These are phyloP conservation scores for Annulohypoxylon moriforme DNA, from an alignment of 495 filamentous ascomycete genomes.

Conservation along the genomic window DNA sequence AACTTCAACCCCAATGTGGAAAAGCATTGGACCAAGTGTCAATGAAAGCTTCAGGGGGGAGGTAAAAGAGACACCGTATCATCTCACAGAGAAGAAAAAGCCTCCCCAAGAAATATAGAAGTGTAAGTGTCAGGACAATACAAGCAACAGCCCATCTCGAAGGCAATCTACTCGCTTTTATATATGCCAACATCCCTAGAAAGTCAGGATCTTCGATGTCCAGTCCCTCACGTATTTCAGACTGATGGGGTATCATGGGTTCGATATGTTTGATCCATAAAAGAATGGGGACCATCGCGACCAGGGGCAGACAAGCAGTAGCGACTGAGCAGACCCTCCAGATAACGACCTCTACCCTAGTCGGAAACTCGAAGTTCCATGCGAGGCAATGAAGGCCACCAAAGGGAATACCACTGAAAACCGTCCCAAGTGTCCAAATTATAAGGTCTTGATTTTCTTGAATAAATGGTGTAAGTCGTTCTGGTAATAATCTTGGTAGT, in stretches of 20 bases:
- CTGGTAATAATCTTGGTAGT: too few relatives aligned
- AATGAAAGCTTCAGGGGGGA: slow-evolving; percentile 2
- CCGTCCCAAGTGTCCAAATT: not conserved
- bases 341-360: not conserved
- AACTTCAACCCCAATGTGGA: slow-evolving; percentile 7
- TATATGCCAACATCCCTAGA: too few relatives aligned
- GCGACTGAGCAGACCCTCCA: not conserved
- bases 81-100: not conserved
- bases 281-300: not conserved
- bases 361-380: not conserved
- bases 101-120: slow-evolving; percentile 3
- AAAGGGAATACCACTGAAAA: not conserved
- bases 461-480: too few relatives aligned
- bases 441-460: not conserved
- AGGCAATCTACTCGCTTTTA: too few relatives aligned
- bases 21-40: slow-evolving; percentile 10
- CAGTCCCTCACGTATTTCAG: too few relatives aligned
- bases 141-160: not conserved
- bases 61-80: slow-evolving; percentile 1
- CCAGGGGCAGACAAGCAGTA: not conserved
- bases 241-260: too few relatives aligned
- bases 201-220: too few relatives aligned
- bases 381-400: slow-evolving; percentile 1
- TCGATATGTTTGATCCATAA: too few relatives aligned
- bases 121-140: not conserved